Evolutionary conservation across 257 asterid species (phyloP).

Genomic region (Nicotiana obtusifolia): DNA sequence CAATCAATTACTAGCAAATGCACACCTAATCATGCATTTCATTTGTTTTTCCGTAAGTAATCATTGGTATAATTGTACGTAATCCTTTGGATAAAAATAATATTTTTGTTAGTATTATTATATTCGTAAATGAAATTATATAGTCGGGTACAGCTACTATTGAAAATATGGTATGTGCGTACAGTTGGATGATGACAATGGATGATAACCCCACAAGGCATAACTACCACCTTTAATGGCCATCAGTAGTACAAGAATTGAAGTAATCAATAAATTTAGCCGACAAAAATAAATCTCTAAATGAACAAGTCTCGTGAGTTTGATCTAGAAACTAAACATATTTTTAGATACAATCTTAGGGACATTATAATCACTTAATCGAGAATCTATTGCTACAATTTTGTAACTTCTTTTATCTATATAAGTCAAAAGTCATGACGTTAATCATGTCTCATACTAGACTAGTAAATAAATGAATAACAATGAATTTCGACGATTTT

Average conservation of each 20-base stretch:
- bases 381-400: neutral
- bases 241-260: neutral
- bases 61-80: neutral
- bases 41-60: neutral
- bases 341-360: neutral
- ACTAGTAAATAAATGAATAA: no score
- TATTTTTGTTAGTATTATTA: neutral
- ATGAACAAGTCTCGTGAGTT: neutral
- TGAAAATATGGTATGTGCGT: neutral
- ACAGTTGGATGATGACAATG: constrained; percentile 4
- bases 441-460: no score
- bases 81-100: neutral
- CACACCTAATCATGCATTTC: neutral
- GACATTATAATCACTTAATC: neutral
- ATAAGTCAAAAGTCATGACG: neutral
- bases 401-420: neutral
- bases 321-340: neutral
- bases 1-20: neutral
- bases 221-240: neutral
- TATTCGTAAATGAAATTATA: neutral
- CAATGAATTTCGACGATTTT: no score
- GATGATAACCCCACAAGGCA: neutral
- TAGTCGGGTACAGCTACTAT: neutral
- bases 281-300: neutral
- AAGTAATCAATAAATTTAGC: neutral